phyloP scores from a whole-genome alignment of 2,329 filamentous ascomycete genomes.

The Plectosphaerella cucumerina region DNA sequence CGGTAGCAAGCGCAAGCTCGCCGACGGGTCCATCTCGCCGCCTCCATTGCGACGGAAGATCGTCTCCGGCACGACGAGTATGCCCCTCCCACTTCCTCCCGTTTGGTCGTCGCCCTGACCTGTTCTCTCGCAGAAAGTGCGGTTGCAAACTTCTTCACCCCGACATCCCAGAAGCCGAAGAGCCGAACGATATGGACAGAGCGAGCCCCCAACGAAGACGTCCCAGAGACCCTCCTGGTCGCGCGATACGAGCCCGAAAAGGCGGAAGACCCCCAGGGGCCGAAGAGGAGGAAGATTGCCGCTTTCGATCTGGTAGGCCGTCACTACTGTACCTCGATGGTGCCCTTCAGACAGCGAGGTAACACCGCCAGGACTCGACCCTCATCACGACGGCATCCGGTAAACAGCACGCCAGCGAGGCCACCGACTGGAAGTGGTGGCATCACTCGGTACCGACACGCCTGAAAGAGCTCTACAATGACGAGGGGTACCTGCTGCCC shows the following conservation, averaged over 20 bases:
- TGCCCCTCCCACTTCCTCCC: constrained; percentile 10
- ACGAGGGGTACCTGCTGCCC: constrained; percentile 54
- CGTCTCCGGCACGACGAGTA: constrained; percentile 49
- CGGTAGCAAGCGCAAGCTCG: constrained; percentile 29
- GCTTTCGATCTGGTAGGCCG: constrained; percentile 62
- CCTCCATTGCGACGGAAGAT: constrained; percentile 49
- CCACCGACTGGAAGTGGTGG: constrained; percentile 95
- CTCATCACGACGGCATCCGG: constrained; percentile 77
- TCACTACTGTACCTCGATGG: too few relatives aligned
- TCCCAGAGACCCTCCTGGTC: constrained; percentile 61
- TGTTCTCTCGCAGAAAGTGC: constrained; percentile 48
- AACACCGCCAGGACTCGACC: constrained; percentile 68
- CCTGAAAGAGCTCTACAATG: constrained; percentile 60
- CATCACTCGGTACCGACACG: constrained; percentile 62
- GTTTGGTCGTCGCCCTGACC: background rate
- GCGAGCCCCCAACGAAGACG: constrained; percentile 48
- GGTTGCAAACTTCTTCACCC: constrained; percentile 84
- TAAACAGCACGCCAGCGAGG: constrained; percentile 68
- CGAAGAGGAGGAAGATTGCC: constrained; percentile 56
- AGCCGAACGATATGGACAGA: constrained; percentile 70
- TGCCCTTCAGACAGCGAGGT: background rate
- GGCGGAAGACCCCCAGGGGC: constrained; percentile 18
- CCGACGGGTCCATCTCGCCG: constrained; percentile 44
- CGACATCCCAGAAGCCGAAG: constrained; percentile 76
- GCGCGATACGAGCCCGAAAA: constrained; percentile 60